Conservation (phyloP, 1,139 yeast genomes). For the Blastobotrys capitulatus region DNA sequence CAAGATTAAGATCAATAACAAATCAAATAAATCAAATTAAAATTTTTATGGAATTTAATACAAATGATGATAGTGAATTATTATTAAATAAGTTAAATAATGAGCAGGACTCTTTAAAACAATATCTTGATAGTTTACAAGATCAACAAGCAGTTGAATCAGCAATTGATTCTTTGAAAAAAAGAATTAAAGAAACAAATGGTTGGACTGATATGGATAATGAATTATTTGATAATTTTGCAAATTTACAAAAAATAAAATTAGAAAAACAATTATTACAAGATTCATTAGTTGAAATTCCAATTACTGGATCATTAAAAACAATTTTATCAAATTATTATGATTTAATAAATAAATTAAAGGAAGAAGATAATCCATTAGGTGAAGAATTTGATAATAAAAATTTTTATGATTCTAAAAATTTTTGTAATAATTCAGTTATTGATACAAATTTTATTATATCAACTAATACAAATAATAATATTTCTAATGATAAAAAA, state of each 20-base stretch:
- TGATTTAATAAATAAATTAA: slow-evolving; percentile 4
- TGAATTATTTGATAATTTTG: slow-evolving; percentile 18
- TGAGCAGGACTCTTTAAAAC: slow-evolving; percentile 18
- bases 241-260: slow-evolving; percentile 16
- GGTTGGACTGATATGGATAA: slow-evolving; percentile 24
- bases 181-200: slow-evolving; percentile 22
- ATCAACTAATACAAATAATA: too few relatives aligned
- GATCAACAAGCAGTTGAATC: slow-evolving; percentile 16
- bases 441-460: background rate
- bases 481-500: background rate
- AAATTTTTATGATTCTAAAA: background rate
- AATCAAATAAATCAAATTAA: slow-evolving; percentile 22
- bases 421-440: background rate
- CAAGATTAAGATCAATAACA: slow-evolving; percentile 17
- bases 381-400: background rate
- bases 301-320: slow-evolving; percentile 14
- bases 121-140: slow-evolving; percentile 11
- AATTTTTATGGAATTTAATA: slow-evolving; percentile 12
- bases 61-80: slow-evolving; percentile 1
- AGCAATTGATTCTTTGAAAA: slow-evolving; percentile 16
- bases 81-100: slow-evolving; percentile 11
- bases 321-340: slow-evolving; percentile 11
- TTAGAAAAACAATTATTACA: slow-evolving; percentile 15
- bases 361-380: background rate
- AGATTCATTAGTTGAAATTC: slow-evolving; percentile 11